Evolutionary conservation across 2,329 filamentous ascomycete genomes (phyloP), one percentile per base, ranked within the genome.

Genomic region (Eurotiales sp.): DNA sequence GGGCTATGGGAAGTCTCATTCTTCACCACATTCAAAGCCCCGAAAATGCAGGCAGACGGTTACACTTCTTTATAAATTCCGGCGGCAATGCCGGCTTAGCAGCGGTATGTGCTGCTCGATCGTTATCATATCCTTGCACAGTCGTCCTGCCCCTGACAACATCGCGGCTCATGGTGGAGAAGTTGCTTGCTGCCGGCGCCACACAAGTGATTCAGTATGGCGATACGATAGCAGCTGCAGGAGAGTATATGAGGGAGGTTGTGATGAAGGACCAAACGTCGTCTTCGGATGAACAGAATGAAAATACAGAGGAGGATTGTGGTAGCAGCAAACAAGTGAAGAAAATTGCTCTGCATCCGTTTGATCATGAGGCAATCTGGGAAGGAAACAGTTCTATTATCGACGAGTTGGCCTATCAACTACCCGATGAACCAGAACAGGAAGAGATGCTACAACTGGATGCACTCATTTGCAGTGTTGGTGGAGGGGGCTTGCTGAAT

Each of bases 61-160:
- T 73, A 15, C 87, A 88, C 73, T 92, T 93, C 77, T 93, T 88
- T 73, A 86, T 81, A 63, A 87, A 85, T 11, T 88, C 83, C 2
- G 89, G 88, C 53, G 90, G 90, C 52, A 95, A 95, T 64, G 90
- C 90, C 2, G 90, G 90, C 1, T 81, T 95, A 3, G 90, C 89
- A 1, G 89, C 87, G 61, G 87, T 88, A 14, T 84, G 83, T 43
- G 86, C 89, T 1, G 86, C 88, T 11, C 73, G 75, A 21, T 75
- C 80, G 2, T 77, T 93, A 6, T 71, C 76, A 5, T 78, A 81
- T 32, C 83, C 82, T 1, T 84, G 83, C 65, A 92, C 88, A 4
- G 86, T 95, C 55, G 86, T 90, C 25, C 82, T 93, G 1, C 87
- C 90, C 0, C 64, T 74, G 8, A 75, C 74, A 6, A 88, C 87